phyloP scores from a whole-genome alignment of 2,329 filamentous ascomycete species.

The Ophiostoma pallidulum region DNA sequence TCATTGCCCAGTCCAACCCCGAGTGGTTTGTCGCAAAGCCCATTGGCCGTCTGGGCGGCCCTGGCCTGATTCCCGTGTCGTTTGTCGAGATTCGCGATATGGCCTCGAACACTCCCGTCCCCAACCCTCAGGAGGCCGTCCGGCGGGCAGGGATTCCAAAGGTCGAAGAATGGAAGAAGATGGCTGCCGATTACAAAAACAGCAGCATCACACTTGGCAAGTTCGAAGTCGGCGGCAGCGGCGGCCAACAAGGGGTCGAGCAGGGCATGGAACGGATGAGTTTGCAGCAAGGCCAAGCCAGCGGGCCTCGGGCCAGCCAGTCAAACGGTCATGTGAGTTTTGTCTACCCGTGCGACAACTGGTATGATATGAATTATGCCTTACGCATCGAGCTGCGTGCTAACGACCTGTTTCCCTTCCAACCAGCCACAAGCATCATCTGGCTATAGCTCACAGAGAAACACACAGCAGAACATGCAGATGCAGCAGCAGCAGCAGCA shows the following conservation, averaged over 20 bases:
- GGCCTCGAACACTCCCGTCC: slow-evolving; percentile 71
- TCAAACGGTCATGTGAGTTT: slow-evolving; percentile 41
- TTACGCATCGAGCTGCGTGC: too few species aligned
- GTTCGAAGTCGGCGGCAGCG: slow-evolving; percentile 53
- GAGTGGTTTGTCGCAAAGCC: slow-evolving; percentile 99
- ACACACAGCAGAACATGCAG: slow-evolving; percentile 26
- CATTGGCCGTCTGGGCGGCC: slow-evolving; percentile 92
- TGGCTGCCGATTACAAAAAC: slow-evolving; percentile 98
- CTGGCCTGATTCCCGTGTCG: slow-evolving; percentile 88
- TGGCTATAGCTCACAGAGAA: slow-evolving; percentile 24
- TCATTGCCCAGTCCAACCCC: slow-evolving; percentile 95
- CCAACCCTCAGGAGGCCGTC: slow-evolving; percentile 77
- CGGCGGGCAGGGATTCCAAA: slow-evolving; percentile 80
- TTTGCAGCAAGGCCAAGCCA: slow-evolving; percentile 42
- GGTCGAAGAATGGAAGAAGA: slow-evolving; percentile 99
- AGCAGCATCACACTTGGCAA: slow-evolving; percentile 95
- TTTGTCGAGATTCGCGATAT: slow-evolving; percentile 97
- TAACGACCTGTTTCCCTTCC: not conserved
- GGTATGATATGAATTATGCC: too few species aligned
- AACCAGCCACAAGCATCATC: slow-evolving; percentile 27
- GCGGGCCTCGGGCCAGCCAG: slow-evolving; percentile 37
- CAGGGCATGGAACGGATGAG: slow-evolving; percentile 73
- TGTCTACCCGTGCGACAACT: too few species aligned
- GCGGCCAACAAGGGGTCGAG: slow-evolving; percentile 45
- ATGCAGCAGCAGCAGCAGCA: slow-evolving; percentile 22